These are phyloP conservation scores for Calvatia gigantea DNA, from an alignment of 768 basidiomycete genomes.

Conservation along the genomic window DNA sequence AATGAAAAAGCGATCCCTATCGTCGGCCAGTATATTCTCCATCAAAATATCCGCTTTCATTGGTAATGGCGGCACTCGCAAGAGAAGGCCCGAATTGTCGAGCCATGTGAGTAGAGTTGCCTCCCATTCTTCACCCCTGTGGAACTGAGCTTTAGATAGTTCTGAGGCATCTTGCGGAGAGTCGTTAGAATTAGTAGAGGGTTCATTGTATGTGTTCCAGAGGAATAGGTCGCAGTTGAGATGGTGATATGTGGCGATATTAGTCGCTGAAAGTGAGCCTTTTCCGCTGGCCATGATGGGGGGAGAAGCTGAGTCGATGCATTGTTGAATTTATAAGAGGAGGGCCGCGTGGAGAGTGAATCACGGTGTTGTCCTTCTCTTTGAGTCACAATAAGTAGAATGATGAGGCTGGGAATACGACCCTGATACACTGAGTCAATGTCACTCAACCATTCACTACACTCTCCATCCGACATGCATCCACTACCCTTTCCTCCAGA, in stretches of 20 bases:
- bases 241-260: conserved; percentile 43
- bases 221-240: conserved; percentile 44
- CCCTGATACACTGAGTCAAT: neutral
- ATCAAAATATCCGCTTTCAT: conserved; percentile 28
- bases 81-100: conserved; percentile 34
- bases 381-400: conserved; percentile 1
- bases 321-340: conserved; percentile 1
- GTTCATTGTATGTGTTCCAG: conserved; percentile 34
- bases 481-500: conserved; percentile 29
- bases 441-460: neutral
- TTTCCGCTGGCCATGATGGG: conserved; percentile 24
- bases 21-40: conserved; percentile 41
- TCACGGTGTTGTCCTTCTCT: neutral
- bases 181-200: conserved; percentile 9
- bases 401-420: neutral
- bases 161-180: conserved; percentile 17
- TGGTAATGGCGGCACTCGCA: conserved; percentile 35
- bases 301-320: neutral
- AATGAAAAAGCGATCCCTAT: conserved; percentile 42
- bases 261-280: conserved; percentile 40
- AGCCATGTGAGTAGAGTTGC: conserved; percentile 37
- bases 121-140: conserved; percentile 47
- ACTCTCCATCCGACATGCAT: conserved; percentile 13
- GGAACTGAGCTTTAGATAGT: conserved; percentile 34
- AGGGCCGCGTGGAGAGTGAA: conserved; percentile 4